These are phyloP conservation scores for Kickxella alabastrina DNA, from an alignment of 192 early-diverging fungal genomes.

Conservation along the genomic window DNA sequence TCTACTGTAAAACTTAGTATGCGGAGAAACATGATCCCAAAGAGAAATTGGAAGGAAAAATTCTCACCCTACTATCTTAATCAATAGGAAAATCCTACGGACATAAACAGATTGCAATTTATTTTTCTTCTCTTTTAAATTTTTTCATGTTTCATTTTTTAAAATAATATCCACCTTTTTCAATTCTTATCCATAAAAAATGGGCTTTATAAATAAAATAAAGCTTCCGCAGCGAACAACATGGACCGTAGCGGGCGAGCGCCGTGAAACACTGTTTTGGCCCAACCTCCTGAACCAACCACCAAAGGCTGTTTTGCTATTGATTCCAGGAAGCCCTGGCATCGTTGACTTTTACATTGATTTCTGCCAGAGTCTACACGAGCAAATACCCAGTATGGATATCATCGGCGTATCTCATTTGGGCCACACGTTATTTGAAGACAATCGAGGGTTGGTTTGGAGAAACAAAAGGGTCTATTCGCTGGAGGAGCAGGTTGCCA, in stretches of 20 bases:
- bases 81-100: not conserved
- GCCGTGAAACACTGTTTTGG: constrained; percentile 47
- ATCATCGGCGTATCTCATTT: constrained; percentile 57
- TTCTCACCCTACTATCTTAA: not conserved
- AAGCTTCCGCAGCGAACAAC: constrained; percentile 28
- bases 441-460: constrained; percentile 29
- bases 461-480: constrained; percentile 11
- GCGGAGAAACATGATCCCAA: no score
- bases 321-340: constrained; percentile 76
- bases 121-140: not conserved
- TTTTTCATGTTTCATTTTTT: not conserved
- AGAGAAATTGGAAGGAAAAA: not conserved
- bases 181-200: no score
- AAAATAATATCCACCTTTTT: no score
- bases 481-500: constrained; percentile 28
- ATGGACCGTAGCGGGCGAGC: constrained; percentile 30
- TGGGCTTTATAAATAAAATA: constrained; percentile 33
- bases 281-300: constrained; percentile 10
- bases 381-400: constrained; percentile 52
- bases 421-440: constrained; percentile 38
- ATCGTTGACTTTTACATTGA: constrained; percentile 73
- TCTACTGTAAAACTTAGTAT: not conserved
- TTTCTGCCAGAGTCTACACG: constrained; percentile 63
- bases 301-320: constrained; percentile 46
- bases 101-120: not conserved